Conservation (phyloP, 2,329 filamentous ascomycete genomes). For the Alternaria sp. region DNA sequence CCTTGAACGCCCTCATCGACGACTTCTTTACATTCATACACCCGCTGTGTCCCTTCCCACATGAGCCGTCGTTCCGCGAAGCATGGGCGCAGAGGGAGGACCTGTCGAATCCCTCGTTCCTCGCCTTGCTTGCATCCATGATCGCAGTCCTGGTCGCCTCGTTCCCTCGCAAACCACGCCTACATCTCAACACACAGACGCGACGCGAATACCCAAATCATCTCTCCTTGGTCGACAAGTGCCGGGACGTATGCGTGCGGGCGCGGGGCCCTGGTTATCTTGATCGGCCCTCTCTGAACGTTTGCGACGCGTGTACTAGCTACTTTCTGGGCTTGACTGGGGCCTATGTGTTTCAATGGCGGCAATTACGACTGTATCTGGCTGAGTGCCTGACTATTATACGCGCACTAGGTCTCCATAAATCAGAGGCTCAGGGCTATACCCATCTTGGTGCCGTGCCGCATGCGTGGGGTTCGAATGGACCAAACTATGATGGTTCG, state of each 20-base stretch:
- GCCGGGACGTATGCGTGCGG: conserved; percentile 72
- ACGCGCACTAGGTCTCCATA: conserved; percentile 71
- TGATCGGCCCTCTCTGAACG: conserved; percentile 62
- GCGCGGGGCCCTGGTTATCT: conserved; percentile 69
- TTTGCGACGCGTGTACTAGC: conserved; percentile 74
- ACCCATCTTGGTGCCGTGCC: conserved; percentile 50
- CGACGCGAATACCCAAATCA: conserved; percentile 73
- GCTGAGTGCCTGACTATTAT: conserved; percentile 75
- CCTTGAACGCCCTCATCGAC: conserved; percentile 74
- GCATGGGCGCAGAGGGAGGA: conserved; percentile 74
- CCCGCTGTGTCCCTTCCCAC: conserved; percentile 78
- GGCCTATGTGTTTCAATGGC: conserved; percentile 73
- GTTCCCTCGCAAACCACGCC: conserved; percentile 74
- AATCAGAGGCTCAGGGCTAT: conserved; percentile 59
- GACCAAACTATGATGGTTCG: conserved; percentile 48
- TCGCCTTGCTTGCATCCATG: conserved; percentile 78
- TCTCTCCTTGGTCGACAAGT: conserved; percentile 73
- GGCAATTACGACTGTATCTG: conserved; percentile 73
- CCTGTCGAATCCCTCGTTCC: conserved; percentile 70
- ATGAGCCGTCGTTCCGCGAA: conserved; percentile 78
- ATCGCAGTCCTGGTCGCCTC: conserved; percentile 76
- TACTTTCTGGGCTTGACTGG: conserved; percentile 75
- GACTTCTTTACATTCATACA: conserved; percentile 87
- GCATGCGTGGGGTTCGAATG: conserved; percentile 46
- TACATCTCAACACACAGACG: conserved; percentile 73